Evolutionary conservation across 2,329 filamentous ascomycete species (phyloP).

Genomic region (Colletotrichum euphorbiae): DNA sequence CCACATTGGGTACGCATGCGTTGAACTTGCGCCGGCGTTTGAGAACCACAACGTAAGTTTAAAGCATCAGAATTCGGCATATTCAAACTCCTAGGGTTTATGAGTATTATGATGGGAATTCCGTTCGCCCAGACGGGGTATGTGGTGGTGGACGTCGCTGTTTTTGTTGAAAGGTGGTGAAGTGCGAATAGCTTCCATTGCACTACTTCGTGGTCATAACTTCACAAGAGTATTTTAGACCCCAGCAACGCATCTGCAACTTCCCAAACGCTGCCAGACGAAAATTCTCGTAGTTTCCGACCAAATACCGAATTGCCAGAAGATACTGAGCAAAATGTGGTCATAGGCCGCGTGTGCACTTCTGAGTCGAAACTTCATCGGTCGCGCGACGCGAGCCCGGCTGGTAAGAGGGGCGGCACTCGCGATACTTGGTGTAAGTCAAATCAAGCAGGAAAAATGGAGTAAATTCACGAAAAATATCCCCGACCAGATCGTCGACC

Average conservation of each 20-base stretch:
- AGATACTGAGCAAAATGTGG: background rate
- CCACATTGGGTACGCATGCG: conserved; percentile 38
- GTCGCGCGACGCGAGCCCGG: conserved; percentile 31
- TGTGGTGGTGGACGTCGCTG: background rate
- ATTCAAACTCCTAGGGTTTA: background rate
- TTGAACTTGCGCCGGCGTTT: conserved; percentile 11
- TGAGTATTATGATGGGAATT: background rate
- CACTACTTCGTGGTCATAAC: too few species aligned
- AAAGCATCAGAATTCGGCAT: background rate
- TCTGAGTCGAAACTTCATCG: conserved; percentile 5
- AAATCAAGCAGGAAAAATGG: conserved; percentile 32
- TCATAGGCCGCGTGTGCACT: background rate
- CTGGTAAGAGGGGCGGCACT: conserved; percentile 13
- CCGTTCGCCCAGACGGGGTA: background rate
- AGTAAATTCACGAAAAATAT: conserved; percentile 35
- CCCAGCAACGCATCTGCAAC: background rate
- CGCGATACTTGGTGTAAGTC: conserved; percentile 39
- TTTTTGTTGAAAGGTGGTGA: background rate
- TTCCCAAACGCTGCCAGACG: background rate
- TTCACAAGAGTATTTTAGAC: background rate
- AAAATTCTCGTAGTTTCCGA: background rate
- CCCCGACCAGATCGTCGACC: conserved; percentile 20
- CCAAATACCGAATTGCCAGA: background rate
- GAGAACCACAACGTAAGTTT: background rate
- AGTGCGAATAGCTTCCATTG: conserved; percentile 37